A percentile compares a stretch with the other conserved stretches of the same genome.
These are phyloP conservation scores for Botryotinia globosa DNA, from an alignment of 2,329 filamentous ascomycete genomes.

Conservation along the genomic window DNA sequence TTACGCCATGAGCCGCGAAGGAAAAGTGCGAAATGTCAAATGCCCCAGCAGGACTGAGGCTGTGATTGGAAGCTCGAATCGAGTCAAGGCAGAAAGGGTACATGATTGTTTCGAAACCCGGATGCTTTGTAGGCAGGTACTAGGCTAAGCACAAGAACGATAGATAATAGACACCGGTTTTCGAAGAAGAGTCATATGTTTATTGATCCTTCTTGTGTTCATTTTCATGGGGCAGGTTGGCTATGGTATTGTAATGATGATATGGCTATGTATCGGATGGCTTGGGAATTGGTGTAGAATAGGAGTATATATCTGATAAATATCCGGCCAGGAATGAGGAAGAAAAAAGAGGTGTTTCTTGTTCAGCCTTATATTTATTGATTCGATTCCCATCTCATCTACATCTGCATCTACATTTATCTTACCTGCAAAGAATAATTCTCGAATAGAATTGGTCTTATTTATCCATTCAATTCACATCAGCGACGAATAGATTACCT, in stretches of 20 bases:
- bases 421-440: conserved; percentile 3
- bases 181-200: conserved; percentile 18
- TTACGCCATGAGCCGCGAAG: conserved; percentile 1
- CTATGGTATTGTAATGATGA: neutral
- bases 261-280: neutral
- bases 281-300: neutral
- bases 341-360: neutral
- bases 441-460: neutral
- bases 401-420: neutral
- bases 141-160: neutral
- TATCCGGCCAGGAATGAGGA: conserved; percentile 3
- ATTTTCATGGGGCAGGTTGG: neutral
- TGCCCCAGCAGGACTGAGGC: neutral
- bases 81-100: conserved; percentile 15
- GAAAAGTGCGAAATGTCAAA: neutral
- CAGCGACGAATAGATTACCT: conserved; percentile 6
- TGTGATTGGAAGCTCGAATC: conserved; percentile 9
- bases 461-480: neutral
- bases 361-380: conserved; percentile 18
- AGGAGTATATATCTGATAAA: conserved; percentile 10
- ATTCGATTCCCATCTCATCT: neutral
- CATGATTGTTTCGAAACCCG: neutral
- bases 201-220: conserved; percentile 21
- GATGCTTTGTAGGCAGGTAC: neutral
- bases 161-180: neutral